Evolutionary conservation across 345 rosid genomes (phyloP).

Genomic region (Toxicodendron radicans): DNA sequence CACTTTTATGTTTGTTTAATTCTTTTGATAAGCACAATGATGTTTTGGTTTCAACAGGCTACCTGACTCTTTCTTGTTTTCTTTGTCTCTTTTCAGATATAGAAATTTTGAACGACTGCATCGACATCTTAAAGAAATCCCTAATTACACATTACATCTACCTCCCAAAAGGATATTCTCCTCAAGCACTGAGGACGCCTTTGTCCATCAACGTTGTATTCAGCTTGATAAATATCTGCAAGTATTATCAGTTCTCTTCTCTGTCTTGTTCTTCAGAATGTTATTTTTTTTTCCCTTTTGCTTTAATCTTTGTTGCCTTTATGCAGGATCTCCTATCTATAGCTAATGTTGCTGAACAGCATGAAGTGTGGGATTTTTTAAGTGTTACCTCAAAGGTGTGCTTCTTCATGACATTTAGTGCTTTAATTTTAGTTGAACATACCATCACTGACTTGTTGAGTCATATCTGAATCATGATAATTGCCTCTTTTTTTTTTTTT

Average conservation of each 20-base stretch:
- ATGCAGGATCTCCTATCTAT: slow-evolving; percentile 89
- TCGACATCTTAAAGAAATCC: slow-evolving; percentile 91
- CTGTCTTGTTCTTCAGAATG: slow-evolving; percentile 18
- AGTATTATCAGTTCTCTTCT: slow-evolving; percentile 41
- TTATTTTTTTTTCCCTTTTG: slow-evolving; percentile 14
- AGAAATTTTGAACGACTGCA: slow-evolving; percentile 95
- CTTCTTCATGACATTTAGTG: slow-evolving; percentile 16
- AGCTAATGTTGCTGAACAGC: slow-evolving; percentile 98
- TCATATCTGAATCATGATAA: slow-evolving; percentile 15
- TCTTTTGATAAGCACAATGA: not conserved
- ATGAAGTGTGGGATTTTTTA: slow-evolving; percentile 99
- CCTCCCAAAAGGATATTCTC: slow-evolving; percentile 99
- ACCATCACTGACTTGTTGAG: not conserved
- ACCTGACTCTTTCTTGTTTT: not conserved
- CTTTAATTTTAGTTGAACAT: not conserved
- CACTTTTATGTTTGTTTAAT: slow-evolving; percentile 3
- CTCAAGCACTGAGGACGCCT: slow-evolving; percentile 94
- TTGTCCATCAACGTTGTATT: slow-evolving; percentile 98
- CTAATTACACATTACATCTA: slow-evolving; percentile 90
- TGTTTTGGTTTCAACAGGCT: slow-evolving; percentile 10
- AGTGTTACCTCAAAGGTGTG: slow-evolving; percentile 86
- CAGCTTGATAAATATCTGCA: slow-evolving; percentile 92
- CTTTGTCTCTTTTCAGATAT: slow-evolving; percentile 53
- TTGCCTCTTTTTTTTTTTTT: slow-evolving; percentile 5
- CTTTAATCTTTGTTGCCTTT: slow-evolving; percentile 22